A percentile compares a stretch with the other conserved stretches of the same genome.
These are phyloP conservation scores for Aspergillus diversus DNA, from an alignment of 495 filamentous ascomycete species.

Conservation along the genomic window DNA sequence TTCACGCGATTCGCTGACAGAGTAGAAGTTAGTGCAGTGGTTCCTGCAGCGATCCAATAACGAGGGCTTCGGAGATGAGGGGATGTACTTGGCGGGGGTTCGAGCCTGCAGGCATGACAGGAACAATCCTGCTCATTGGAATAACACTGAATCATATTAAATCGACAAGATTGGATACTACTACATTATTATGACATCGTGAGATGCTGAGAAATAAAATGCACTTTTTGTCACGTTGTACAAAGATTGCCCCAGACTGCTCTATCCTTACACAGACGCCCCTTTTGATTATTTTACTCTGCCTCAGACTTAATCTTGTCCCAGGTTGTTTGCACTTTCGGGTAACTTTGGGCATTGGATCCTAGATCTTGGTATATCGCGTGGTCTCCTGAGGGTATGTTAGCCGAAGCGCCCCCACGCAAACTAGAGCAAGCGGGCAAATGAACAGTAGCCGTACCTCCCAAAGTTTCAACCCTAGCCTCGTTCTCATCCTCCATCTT, in stretches of 20 bases:
- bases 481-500: slow-evolving; percentile 66
- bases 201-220: no score
- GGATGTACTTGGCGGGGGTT: slow-evolving; percentile 9
- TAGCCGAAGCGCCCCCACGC: neutral
- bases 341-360: slow-evolving; percentile 54
- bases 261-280: no score
- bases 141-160: no score
- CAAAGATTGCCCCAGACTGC: no score
- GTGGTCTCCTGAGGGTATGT: slow-evolving; percentile 43
- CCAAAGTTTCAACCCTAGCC: slow-evolving; percentile 55
- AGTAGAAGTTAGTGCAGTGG: neutral
- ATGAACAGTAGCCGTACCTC: slow-evolving; percentile 39
- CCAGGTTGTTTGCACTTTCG: slow-evolving; percentile 54
- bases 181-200: no score
- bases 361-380: slow-evolving; percentile 59
- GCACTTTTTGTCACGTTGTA: no score
- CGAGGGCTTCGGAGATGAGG: neutral
- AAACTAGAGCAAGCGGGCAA: neutral
- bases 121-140: no score
- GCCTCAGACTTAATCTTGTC: slow-evolving; percentile 18
- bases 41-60: slow-evolving; percentile 14
- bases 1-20: slow-evolving; percentile 6
- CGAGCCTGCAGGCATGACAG: neutral
- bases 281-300: no score
- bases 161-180: no score